These are phyloP conservation scores for Penicillium sp. DNA, from an alignment of 2,329 filamentous ascomycete genomes.

Conservation along the genomic window DNA sequence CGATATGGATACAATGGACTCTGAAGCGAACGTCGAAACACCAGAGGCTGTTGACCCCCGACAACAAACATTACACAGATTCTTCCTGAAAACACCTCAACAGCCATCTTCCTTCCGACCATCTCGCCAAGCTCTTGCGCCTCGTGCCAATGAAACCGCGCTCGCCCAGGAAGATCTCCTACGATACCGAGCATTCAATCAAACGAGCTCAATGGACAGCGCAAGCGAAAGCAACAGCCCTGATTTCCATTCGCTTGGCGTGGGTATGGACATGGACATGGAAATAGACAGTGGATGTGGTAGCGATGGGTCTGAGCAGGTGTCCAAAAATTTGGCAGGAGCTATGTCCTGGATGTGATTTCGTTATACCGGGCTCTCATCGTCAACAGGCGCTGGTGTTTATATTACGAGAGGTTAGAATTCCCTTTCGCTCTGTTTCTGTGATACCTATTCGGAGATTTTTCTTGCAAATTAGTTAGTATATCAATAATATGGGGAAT, in stretches of 20 bases:
- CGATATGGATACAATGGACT: slow-evolving; percentile 27
- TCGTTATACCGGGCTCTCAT: neutral
- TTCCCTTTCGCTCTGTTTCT: neutral
- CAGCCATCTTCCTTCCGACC: slow-evolving; percentile 17
- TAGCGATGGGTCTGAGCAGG: slow-evolving; percentile 20
- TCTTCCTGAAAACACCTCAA: slow-evolving; percentile 36
- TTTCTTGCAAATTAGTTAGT: neutral
- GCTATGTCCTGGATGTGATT: slow-evolving; percentile 35
- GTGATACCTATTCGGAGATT: neutral
- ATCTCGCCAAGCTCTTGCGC: slow-evolving; percentile 22
- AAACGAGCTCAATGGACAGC: slow-evolving; percentile 16
- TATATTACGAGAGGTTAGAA: neutral
- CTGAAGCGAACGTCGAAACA: slow-evolving; percentile 22
- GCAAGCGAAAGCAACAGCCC: slow-evolving; percentile 26
- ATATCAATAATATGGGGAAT: neutral
- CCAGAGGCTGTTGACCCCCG: slow-evolving; percentile 37
- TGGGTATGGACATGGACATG: slow-evolving; percentile 35
- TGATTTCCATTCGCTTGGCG: slow-evolving; percentile 17
- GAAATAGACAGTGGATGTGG: slow-evolving; percentile 23
- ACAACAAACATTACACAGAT: slow-evolving; percentile 42
- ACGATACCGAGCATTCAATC: slow-evolving; percentile 22
- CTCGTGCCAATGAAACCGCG: slow-evolving; percentile 24
- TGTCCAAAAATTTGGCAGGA: slow-evolving; percentile 29
- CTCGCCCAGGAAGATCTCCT: slow-evolving; percentile 16
- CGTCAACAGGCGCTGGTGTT: slow-evolving; percentile 12